Evolutionary conservation across 2,329 filamentous ascomycete species (phyloP), one percentile per base, ranked within the genome.

Genomic region (Kalaharituber pfeilii): DNA sequence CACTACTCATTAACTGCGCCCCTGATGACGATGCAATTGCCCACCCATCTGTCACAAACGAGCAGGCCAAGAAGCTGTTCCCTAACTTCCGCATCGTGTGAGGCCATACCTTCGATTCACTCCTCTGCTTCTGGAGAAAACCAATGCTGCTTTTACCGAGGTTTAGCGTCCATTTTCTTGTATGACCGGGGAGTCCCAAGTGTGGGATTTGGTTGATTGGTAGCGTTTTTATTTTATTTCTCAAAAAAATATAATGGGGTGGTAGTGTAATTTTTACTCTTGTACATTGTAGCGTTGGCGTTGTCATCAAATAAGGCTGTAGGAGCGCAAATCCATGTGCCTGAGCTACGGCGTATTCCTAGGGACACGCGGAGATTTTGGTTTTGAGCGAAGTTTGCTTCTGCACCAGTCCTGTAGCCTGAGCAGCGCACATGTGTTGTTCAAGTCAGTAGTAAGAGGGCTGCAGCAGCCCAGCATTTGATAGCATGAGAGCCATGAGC

Each of bases 91-190:
- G 71, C 63, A 75, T 78, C 57, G 75, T 80, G 58, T n/a, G 58
- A 79, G 78, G 73, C 77, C 77, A 42, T 79, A 79, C 69, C 69
- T 79, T 53, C 68, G 77, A 25, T 77, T 76, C 67, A 78, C 76
- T 49, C 75, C 76, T 57, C 70, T 79, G 51, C 72, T 75, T 58
- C 75, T 76, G 68, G 74, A 77, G 65, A 69, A 77, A 70, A 77
- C 74, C 29, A 72, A 67, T 56, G 75, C 74, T 53, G 70, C 67
- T 42, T 63, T 9, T 5, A 4, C 15, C 33, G 33, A 18, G 33
- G 13, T 39, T 39, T 18, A 13, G 33, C 13, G 33, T 39, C 20
- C 20, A 15, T 13, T 39, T 39, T 39, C 33, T 39, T 13, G 33
- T 18, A 18, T 39, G n/a, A n/a, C n/a, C n/a, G n/a, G n/a, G n/a